These are phyloP conservation scores for Trichoderma brevicompactum DNA, from an alignment of 2,329 filamentous ascomycete species.

Conservation along the genomic window DNA sequence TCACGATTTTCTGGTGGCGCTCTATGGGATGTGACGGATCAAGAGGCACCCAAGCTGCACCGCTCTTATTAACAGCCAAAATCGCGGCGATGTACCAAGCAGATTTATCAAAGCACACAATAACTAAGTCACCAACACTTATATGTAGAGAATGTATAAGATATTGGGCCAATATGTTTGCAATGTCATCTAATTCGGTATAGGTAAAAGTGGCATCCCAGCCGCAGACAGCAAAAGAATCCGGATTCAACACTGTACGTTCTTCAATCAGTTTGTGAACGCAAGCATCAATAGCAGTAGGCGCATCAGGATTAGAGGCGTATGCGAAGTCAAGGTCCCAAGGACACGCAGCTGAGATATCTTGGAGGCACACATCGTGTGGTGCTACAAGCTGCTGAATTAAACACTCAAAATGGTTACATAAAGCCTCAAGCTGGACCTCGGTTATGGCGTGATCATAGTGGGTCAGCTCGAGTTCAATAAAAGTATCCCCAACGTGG, in stretches of 20 bases:
- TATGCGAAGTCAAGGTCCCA: slow-evolving; percentile 1
- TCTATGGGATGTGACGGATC: background rate
- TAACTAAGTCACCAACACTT: slow-evolving; percentile 33
- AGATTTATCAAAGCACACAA: slow-evolving; percentile 33
- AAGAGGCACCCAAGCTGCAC: slow-evolving; percentile 30
- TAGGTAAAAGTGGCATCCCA: slow-evolving; percentile 34
- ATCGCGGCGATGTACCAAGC: slow-evolving; percentile 33
- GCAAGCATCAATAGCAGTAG: background rate
- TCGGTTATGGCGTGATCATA: slow-evolving; percentile 17
- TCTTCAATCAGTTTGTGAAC: slow-evolving; percentile 27
- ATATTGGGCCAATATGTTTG: background rate
- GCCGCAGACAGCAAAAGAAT: slow-evolving; percentile 25
- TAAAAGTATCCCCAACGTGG: slow-evolving; percentile 12
- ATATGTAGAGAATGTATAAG: slow-evolving; percentile 21
- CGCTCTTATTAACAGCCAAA: slow-evolving; percentile 38
- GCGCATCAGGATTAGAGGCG: background rate
- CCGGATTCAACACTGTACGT: background rate
- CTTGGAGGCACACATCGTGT: no score
- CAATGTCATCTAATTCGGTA: slow-evolving; percentile 27
- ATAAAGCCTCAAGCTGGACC: slow-evolving; percentile 5
- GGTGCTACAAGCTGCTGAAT: no score
- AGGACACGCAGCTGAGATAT: no score
- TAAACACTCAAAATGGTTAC: slow-evolving; percentile 20
- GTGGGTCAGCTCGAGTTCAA: slow-evolving; percentile 26
- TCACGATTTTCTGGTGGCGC: background rate